phyloP scores from a whole-genome alignment of 257 asterid genomes.

The Rehmannia glutinosa region DNA sequence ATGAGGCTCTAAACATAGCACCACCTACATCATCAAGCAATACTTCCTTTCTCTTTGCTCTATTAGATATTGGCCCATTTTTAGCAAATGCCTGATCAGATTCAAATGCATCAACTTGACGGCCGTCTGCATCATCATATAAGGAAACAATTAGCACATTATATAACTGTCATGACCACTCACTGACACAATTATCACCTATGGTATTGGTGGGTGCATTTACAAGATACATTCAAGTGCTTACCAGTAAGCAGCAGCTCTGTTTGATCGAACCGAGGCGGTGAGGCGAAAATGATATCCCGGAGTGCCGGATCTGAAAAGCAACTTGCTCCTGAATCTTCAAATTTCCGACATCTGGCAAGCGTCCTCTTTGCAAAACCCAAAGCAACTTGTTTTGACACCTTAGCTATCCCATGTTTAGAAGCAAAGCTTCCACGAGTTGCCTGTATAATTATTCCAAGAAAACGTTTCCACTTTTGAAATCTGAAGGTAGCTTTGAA shows the following conservation, averaged over 20 bases:
- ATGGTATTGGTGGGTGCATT: constrained; percentile 3
- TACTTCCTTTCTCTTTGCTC: constrained; percentile 66
- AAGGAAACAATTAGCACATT: too few species aligned
- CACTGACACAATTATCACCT: not conserved
- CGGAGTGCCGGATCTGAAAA: constrained; percentile 71
- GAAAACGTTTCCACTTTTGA: constrained; percentile 5
- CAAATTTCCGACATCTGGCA: constrained; percentile 64
- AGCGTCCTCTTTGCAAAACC: constrained; percentile 79
- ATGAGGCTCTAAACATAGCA: constrained; percentile 44
- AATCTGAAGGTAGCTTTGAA: constrained; percentile 10
- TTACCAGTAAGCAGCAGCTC: constrained; percentile 53
- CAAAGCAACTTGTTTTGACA: constrained; percentile 77
- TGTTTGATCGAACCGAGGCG: constrained; percentile 55
- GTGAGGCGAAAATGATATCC: constrained; percentile 63
- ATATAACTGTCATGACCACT: not conserved
- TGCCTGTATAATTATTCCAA: constrained; percentile 59
- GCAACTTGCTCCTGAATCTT: constrained; percentile 73
- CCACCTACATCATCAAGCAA: constrained; percentile 59
- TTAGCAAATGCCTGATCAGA: constrained; percentile 44
- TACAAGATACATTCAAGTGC: constrained; percentile 13
- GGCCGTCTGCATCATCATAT: constrained; percentile 36
- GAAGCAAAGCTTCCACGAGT: constrained; percentile 81
- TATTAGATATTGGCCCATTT: constrained; percentile 56
- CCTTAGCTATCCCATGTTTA: constrained; percentile 78
- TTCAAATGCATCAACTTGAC: constrained; percentile 34